Percentiles rank a stretch among this genome's conserved stretches.
These are phyloP conservation scores for Sporothrix variecibatus DNA, from an alignment of 2,329 filamentous ascomycete genomes.

Conservation along the genomic window DNA sequence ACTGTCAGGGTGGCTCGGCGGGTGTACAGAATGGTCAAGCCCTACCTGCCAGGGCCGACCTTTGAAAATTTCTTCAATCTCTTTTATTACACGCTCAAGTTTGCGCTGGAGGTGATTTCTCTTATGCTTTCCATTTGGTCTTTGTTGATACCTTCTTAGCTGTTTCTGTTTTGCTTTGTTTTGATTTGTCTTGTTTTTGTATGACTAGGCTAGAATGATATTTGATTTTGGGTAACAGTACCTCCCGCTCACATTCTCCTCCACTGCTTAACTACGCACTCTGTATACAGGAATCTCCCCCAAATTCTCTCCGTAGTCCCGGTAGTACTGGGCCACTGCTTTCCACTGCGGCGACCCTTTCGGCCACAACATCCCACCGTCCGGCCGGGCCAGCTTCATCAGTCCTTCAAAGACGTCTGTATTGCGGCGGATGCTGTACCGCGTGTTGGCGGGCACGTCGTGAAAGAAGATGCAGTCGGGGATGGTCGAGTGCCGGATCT, in stretches of 20 bases:
- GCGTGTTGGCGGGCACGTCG: not conserved
- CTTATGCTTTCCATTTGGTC: not conserved
- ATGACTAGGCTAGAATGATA: not conserved
- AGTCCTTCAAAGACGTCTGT: not conserved
- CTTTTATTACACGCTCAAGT: not conserved
- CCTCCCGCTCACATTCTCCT: not conserved
- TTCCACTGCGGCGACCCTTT: not conserved
- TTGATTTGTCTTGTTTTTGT: not conserved
- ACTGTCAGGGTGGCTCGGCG: not conserved
- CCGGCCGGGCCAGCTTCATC: not conserved
- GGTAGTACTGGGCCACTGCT: constrained; percentile 8
- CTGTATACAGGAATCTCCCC: not conserved
- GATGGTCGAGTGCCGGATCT: constrained; percentile 2
- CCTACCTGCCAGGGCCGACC: not conserved
- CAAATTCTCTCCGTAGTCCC: not conserved
- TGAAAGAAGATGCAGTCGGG: not conserved
- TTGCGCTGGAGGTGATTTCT: not conserved
- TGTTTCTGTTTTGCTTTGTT: not conserved
- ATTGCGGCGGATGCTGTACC: not conserved
- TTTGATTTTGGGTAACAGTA: not conserved
- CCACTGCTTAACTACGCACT: too few species aligned
- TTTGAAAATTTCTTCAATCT: not conserved
- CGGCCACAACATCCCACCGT: constrained; percentile 1
- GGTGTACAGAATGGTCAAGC: not conserved
- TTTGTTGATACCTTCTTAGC: not conserved